phyloP scores from a whole-genome alignment of 495 filamentous ascomycete genomes.

The Letharia columbiana region DNA sequence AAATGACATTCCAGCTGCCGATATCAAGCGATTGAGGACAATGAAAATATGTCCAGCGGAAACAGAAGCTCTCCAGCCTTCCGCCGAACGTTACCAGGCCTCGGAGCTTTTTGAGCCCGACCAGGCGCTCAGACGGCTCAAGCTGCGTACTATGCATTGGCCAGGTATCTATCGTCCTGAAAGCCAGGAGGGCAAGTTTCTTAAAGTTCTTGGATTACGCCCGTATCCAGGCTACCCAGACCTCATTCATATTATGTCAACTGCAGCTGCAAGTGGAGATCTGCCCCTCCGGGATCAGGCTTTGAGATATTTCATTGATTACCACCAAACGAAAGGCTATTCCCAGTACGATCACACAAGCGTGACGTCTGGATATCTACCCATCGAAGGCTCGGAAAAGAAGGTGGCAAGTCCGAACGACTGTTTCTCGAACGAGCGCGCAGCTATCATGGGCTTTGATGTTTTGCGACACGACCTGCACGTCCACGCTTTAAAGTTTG shows the following conservation, averaged over 20 bases:
- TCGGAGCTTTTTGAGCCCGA: slow-evolving; percentile 82
- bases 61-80: slow-evolving; percentile 38
- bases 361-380: slow-evolving; percentile 59
- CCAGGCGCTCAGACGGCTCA: slow-evolving; percentile 55
- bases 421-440: slow-evolving; percentile 73
- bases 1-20: slow-evolving; percentile 78
- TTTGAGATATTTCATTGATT: slow-evolving; percentile 73
- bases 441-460: slow-evolving; percentile 67
- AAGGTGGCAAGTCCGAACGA: slow-evolving; percentile 59
- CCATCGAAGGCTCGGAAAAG: slow-evolving; percentile 55
- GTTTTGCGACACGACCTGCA: slow-evolving; percentile 67
- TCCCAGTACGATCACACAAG: slow-evolving; percentile 45
- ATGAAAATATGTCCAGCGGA: slow-evolving; percentile 80
- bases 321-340: slow-evolving; percentile 72
- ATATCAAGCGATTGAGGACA: slow-evolving; percentile 67
- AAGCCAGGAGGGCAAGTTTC: slow-evolving; percentile 64
- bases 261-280: slow-evolving; percentile 48
- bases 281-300: slow-evolving; percentile 49
- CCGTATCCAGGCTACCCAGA: slow-evolving; percentile 58
- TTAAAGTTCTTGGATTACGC: slow-evolving; percentile 60
- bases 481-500: slow-evolving; percentile 69
- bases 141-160: slow-evolving; percentile 79
- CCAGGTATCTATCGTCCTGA: slow-evolving; percentile 53
- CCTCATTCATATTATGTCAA: slow-evolving; percentile 65
- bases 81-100: slow-evolving; percentile 58